These are phyloP conservation scores for Macrophomina pseudophaseolina DNA, from an alignment of 2,329 filamentous ascomycete genomes.

Conservation along the genomic window DNA sequence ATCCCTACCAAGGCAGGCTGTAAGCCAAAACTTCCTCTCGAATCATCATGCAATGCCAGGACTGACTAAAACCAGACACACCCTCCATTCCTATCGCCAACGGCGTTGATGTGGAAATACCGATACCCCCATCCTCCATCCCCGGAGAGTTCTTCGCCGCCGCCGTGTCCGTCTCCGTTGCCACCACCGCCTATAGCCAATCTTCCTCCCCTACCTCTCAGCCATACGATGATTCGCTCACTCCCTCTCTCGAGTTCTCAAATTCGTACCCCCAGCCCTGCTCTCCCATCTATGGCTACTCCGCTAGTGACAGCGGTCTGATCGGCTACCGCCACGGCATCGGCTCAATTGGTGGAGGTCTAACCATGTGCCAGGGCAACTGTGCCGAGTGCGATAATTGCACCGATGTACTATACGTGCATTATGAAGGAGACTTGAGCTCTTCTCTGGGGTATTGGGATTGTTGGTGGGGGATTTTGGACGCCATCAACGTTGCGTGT, in stretches of 20 bases:
- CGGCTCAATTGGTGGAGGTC: constrained; percentile 5
- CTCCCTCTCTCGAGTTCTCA: not conserved
- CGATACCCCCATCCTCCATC: not conserved
- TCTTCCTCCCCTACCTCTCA: not conserved
- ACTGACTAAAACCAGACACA: not conserved
- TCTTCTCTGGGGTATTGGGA: constrained; percentile 25
- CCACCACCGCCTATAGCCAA: not conserved
- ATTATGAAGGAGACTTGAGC: constrained; percentile 14
- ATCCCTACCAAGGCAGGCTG: not conserved
- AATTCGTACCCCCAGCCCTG: not conserved
- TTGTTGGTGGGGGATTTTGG: constrained; percentile 18
- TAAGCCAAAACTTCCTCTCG: not conserved
- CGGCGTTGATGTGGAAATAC: not conserved
- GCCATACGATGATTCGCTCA: not conserved
- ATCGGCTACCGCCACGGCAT: constrained; percentile 18
- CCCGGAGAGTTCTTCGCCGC: not conserved
- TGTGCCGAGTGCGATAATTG: not conserved
- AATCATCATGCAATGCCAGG: not conserved
- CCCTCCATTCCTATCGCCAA: not conserved
- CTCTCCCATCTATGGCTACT: constrained; percentile 8
- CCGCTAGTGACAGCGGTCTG: not conserved
- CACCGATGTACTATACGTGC: constrained; percentile 7
- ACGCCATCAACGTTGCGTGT: not conserved
- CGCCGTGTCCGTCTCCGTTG: not conserved
- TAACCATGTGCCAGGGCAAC: constrained; percentile 17